A percentile compares a stretch with the other conserved stretches of the same genome.
These are phyloP conservation scores for Anethum foeniculum DNA, from an alignment of 140 eudicot genomes.

Conservation along the genomic window DNA sequence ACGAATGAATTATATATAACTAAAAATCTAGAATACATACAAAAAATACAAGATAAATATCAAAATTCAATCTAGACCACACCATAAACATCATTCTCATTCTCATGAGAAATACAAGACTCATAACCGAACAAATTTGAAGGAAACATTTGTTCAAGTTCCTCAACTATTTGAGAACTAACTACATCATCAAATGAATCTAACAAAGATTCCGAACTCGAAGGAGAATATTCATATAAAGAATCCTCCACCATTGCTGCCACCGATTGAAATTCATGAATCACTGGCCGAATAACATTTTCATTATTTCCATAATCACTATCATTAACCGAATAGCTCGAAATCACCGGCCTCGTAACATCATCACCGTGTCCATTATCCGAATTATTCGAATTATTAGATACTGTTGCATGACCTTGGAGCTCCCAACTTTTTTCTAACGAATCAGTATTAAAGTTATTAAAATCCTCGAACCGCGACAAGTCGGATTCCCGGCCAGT, in stretches of 20 bases:
- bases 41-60: background rate
- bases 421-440: background rate
- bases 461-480: background rate
- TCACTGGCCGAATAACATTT: background rate
- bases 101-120: constrained; percentile 8
- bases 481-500: constrained; percentile 49
- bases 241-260: background rate
- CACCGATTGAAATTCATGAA: background rate
- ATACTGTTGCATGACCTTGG: background rate
- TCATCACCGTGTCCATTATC: background rate
- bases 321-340: background rate
- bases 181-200: constrained; percentile 22
- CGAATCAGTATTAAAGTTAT: background rate
- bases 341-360: background rate
- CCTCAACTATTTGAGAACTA: constrained; percentile 29
- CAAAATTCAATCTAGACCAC: background rate
- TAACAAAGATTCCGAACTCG: constrained; percentile 27
- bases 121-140: constrained; percentile 12
- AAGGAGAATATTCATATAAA: background rate
- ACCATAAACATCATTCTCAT: background rate
- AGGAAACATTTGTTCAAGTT: constrained; percentile 22
- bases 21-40: background rate
- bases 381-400: background rate
- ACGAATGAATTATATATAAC: background rate
- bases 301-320: background rate